Evolutionary conservation across 2,329 filamentous ascomycete genomes (phyloP).

Genomic region (Cladosporium sphaerospermum): DNA sequence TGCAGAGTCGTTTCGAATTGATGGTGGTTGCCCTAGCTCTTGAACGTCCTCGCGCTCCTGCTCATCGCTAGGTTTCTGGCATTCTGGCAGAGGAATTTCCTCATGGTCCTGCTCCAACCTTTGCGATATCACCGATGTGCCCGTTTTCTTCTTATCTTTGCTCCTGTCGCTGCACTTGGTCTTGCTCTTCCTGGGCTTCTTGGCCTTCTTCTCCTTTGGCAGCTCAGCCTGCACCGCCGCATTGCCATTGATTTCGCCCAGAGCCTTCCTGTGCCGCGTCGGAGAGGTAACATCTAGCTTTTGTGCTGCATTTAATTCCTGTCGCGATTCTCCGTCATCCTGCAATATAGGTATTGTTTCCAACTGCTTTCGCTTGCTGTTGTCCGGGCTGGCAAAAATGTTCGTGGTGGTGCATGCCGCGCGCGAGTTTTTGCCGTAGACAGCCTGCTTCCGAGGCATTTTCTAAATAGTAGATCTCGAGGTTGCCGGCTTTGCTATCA

Average conservation of each 20-base stretch:
- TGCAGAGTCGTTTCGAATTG: too few relatives aligned
- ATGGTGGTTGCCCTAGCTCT: too few relatives aligned
- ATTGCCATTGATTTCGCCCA: constrained; percentile 21
- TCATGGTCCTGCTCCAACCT: too few relatives aligned
- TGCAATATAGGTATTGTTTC: constrained; percentile 4
- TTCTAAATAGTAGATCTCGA: neutral
- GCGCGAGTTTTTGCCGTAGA: constrained; percentile 35
- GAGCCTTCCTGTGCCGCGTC: constrained; percentile 13
- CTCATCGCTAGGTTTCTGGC: too few relatives aligned
- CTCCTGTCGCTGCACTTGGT: neutral
- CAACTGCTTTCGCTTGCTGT: constrained; percentile 9
- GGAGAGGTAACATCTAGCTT: constrained; percentile 4
- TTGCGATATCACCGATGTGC: too few relatives aligned
- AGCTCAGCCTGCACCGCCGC: constrained; percentile 16
- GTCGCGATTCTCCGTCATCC: neutral
- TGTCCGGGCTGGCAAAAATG: constrained; percentile 23
- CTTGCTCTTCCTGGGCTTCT: constrained; percentile 10
- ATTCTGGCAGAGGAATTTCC: too few relatives aligned
- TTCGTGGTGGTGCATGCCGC: constrained; percentile 22
- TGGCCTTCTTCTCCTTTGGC: constrained; percentile 4
- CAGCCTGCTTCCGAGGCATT: constrained; percentile 30
- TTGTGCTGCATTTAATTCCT: constrained; percentile 1
- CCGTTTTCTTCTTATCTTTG: neutral
- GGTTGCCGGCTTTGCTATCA: too few relatives aligned
- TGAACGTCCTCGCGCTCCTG: too few relatives aligned